Evolutionary conservation across 441 rosid genomes (phyloP).

Genomic region (Adansonia grandidieri): DNA sequence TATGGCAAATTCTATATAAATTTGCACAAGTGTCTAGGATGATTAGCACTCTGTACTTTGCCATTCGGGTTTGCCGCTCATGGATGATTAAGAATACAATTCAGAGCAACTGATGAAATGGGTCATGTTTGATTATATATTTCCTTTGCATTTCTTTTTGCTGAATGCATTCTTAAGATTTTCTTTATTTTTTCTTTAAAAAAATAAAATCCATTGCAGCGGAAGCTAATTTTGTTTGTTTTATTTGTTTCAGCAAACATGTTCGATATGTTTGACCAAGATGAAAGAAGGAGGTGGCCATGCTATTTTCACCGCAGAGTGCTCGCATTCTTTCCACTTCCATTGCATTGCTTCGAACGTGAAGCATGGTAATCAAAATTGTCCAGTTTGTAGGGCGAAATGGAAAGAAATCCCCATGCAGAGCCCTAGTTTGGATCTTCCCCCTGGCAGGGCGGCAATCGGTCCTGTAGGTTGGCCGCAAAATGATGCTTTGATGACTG

Average conservation of each 20-base stretch:
- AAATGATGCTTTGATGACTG: conserved; percentile 60
- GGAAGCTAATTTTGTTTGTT: not conserved
- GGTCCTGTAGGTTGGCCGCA: conserved; percentile 56
- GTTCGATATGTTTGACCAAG: conserved; percentile 85
- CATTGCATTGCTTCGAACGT: conserved; percentile 89
- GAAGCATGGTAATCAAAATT: conserved; percentile 84
- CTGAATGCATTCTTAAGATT: not conserved
- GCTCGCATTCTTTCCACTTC: conserved; percentile 93
- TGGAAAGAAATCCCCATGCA: conserved; percentile 93
- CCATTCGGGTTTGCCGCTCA: not conserved
- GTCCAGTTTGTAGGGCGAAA: conserved; percentile 87
- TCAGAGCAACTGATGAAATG: not conserved
- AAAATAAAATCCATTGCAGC: not conserved
- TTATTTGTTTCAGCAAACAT: conserved; percentile 59
- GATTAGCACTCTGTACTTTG: not conserved
- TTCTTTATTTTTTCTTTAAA: too few relatives aligned
- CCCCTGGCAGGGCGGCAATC: conserved; percentile 40
- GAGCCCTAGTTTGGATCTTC: conserved; percentile 57
- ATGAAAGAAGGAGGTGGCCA: conserved; percentile 86
- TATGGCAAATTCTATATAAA: not conserved
- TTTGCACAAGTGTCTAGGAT: not conserved
- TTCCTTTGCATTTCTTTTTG: not conserved
- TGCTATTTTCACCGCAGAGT: conserved; percentile 92
- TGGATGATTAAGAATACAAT: not conserved
- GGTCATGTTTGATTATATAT: not conserved